Evolutionary conservation across 225 moss, liverwort and hornwort species (phyloP).

Genomic region (Rhytidiadelphus loreus): DNA sequence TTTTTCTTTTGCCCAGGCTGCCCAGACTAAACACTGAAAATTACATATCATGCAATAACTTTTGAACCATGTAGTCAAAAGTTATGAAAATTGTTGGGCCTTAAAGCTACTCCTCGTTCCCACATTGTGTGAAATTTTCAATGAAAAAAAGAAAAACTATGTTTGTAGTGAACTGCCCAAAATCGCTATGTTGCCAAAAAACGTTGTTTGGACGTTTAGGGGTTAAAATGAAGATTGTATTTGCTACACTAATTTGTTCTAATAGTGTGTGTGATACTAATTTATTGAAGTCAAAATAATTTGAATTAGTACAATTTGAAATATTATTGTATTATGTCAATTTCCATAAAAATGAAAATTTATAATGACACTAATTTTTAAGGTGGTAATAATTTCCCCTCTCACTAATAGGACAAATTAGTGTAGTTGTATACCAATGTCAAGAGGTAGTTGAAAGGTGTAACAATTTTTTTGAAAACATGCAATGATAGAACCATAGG

Average conservation of each 20-base stretch:
- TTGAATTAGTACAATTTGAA: background rate
- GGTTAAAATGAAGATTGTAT: background rate
- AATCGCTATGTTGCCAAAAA: no score
- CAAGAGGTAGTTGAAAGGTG: background rate
- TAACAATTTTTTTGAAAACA: background rate
- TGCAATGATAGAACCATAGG: background rate
- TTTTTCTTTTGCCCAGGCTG: no score
- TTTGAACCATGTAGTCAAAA: no score
- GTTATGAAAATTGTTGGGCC: no score
- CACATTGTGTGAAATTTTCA: no score
- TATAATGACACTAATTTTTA: background rate
- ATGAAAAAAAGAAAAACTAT: no score
- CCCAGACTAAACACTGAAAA: no score
- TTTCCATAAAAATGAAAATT: background rate
- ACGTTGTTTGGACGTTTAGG: no score
- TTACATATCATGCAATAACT: no score
- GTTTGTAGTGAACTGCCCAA: no score
- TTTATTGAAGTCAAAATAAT: background rate
- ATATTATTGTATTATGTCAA: background rate
- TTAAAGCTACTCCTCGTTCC: no score
- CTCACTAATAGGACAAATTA: background rate
- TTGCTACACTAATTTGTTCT: background rate
- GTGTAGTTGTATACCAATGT: background rate
- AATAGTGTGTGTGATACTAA: background rate
- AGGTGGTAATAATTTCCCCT: background rate